Evolutionary conservation across 371 early-diverging fungal genomes (phyloP).

Genomic region (Dichotomocladium elegans): DNA sequence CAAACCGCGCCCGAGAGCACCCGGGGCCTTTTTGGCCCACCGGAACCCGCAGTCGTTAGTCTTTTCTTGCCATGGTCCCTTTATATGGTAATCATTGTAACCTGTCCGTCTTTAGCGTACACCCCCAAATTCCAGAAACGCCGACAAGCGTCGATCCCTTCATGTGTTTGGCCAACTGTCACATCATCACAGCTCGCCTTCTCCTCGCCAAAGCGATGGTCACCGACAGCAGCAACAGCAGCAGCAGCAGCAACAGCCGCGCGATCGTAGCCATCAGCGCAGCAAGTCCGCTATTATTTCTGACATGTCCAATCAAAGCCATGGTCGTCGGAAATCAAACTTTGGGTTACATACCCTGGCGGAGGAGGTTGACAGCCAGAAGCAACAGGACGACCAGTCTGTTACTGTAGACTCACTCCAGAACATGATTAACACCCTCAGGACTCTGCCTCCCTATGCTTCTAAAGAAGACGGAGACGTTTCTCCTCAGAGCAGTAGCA

Average conservation of each 20-base stretch:
- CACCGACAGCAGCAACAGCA: conserved; percentile 13
- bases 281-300: conserved; percentile 39
- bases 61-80: not conserved
- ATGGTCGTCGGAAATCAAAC: conserved; percentile 6
- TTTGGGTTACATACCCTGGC: conserved; percentile 25
- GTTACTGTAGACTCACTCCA: conserved; percentile 37
- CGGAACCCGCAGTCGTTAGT: conserved; percentile 20
- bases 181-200: conserved; percentile 9
- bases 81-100: not conserved
- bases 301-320: conserved; percentile 13
- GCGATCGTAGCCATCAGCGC: conserved; percentile 33
- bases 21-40: conserved; percentile 47
- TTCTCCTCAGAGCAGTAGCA: conserved; percentile 5
- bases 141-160: conserved; percentile 5
- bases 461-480: conserved; percentile 13
- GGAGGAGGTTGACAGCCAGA: conserved; percentile 19
- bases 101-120: not conserved
- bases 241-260: conserved; percentile 8
- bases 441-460: conserved; percentile 30
- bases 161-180: conserved; percentile 5
- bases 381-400: not conserved
- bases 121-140: not conserved
- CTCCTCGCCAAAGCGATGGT: conserved; percentile 29
- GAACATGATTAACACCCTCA: conserved; percentile 44
- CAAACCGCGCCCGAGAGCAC: conserved; percentile 54